Evolutionary conservation across 345 rosid species (phyloP), one percentile per base, ranked within the genome.

Genomic region (Eucalyptus marginata): DNA sequence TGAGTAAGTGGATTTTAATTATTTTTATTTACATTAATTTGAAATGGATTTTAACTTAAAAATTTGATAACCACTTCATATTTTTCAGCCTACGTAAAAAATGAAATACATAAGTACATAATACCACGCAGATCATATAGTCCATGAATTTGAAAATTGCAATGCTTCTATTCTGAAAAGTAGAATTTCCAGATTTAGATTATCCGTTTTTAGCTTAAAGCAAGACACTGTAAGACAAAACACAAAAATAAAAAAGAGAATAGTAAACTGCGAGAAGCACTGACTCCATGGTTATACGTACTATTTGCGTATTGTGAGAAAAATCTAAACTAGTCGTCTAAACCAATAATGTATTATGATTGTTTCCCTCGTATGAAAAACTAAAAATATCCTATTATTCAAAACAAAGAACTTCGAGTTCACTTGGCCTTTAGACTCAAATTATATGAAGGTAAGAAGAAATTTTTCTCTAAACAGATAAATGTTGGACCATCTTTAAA

Each of bases 101-200:
- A 33, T 68, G 80, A 33, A 68, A 68, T 68, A 13, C 24, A 68
- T 33, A 16, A 33, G 10, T 31, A 68, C 80, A 33, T 68, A 33
- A 68, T 66, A 68, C 80, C 24, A 68, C 13, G 44, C 27, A 36
- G 46, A 36, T 29, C 81, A 9, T 33, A 71, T 10, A 36, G 46
- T 71, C 46, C 27, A 36, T 71, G 81, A 71, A 71, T 71, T 71
- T 33, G 81, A 71, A 71, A 71, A 17, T 71, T 31, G 0, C 11
- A 66, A 31, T 66, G 79, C 79, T 66, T 1, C 22, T 31, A 8
- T 31, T 66, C 12, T 36, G 9, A 64, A 64, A 64, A 1, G 20
- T 64, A 64, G 40, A 64, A 64, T 64, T 31, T 17, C 79, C 0
- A 66, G 22, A 66, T 66, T 31, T 66, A 31, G 0, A 66, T 0